phyloP scores from a whole-genome alignment of 2,329 filamentous ascomycete species.

The Nemania abortiva region DNA sequence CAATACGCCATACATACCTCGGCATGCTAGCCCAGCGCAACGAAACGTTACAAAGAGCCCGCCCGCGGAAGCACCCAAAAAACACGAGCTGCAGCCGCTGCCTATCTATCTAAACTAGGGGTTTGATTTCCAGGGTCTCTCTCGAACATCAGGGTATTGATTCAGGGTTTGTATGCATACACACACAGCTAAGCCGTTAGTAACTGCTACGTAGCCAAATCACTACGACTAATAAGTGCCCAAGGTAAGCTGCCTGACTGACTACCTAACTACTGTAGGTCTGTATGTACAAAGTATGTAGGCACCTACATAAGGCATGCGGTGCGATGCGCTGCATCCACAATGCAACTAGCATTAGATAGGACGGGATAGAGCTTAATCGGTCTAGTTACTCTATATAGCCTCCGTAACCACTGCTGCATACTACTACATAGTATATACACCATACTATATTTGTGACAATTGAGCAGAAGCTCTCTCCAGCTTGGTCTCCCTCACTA shows the following conservation, averaged over 20 bases:
- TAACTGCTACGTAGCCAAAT: constrained; percentile 16
- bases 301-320: not conserved
- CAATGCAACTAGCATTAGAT: not conserved
- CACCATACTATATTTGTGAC: constrained; percentile 2
- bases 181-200: not conserved
- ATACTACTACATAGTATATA: not conserved
- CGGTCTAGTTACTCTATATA: not conserved
- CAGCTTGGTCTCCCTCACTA: not conserved
- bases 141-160: constrained; percentile 19
- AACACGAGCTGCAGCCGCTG: constrained; percentile 17
- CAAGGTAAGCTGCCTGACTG: too few species aligned
- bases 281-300: not conserved
- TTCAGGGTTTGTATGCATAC: constrained; percentile 31
- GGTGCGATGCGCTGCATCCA: not conserved
- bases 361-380: not conserved
- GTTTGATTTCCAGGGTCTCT: constrained; percentile 1
- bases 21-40: not conserved
- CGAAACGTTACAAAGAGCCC: constrained; percentile 32
- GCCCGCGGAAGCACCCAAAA: constrained; percentile 5
- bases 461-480: not conserved
- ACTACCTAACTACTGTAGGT: not conserved
- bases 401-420: not conserved
- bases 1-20: not conserved
- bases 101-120: not conserved
- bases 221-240: not conserved